Base-by-base conservation (phyloP, 2,329 filamentous ascomycete genomes). In the Cladophialophora psammophila region DNA sequence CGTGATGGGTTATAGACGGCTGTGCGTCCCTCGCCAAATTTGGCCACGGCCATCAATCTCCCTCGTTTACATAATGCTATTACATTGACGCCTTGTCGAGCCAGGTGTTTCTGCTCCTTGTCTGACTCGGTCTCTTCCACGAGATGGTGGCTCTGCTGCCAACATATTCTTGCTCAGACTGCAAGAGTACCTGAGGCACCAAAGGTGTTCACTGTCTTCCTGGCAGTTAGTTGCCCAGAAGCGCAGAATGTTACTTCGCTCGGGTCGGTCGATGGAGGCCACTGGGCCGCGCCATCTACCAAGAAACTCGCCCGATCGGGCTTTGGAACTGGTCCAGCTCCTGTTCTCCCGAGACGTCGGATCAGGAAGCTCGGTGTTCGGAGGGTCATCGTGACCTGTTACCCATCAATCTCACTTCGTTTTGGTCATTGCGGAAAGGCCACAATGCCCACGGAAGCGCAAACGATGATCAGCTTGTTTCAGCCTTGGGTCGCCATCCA, bases 281-380 rank as follows among this genome's bases (percentile, higher is more conserved):
- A 26, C 26, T 2, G 7, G 36, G 38, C 38, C 42, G 26, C 57
- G 57, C 57, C 50, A 60, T 32, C 40, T n/a, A 32, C 58, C 4
- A 61, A 54, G 45, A 61, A 55, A 15, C n/a, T 34, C 53, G 35
- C 34, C 40, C 48, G 59, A 15, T 3, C n/a, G n/a, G n/a, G n/a
- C n/a, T 13, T 9, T 55, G 5, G 0, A 3, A 8, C 5, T 31
- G 5, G 32, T 36, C 53, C 34, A 55, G 12, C 48, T 42, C 26
- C 13, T 58, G 15, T 58, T 35, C 34, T 45, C 18, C 59, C 45
- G 34, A 61, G 10, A 35, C 54, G 48, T 54, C 59, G 48, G 42
- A 61, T 61, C 59, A 54, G 59, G 59, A 36, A 61, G 59, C 48
- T 61, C 59, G 59, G 45, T 5, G n/a, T 35, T n/a, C 5, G 45